Percentiles rank a stretch among this genome's conserved stretches.
These are phyloP conservation scores for Albizia julibrissin DNA, from an alignment of 306 rosid genomes.

Conservation along the genomic window DNA sequence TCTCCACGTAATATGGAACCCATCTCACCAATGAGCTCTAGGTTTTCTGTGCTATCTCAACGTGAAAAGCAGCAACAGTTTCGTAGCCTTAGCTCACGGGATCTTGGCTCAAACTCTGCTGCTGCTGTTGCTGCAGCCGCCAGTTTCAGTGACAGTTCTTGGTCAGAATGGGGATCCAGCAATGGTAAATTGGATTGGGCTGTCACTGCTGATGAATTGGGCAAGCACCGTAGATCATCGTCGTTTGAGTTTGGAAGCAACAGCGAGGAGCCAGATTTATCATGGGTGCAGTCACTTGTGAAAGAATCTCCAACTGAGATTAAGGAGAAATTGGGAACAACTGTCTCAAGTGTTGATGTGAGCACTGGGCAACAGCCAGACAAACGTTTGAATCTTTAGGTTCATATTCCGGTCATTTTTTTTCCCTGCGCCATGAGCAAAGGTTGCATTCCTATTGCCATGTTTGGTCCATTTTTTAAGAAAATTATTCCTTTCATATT, in stretches of 20 bases:
- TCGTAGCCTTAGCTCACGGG: slow-evolving; percentile 94
- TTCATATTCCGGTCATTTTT: slow-evolving; percentile 42
- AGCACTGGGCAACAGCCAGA: slow-evolving; percentile 35
- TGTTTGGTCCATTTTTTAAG: slow-evolving; percentile 36
- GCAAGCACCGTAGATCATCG: slow-evolving; percentile 78
- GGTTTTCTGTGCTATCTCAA: slow-evolving; percentile 78
- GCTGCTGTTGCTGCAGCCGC: slow-evolving; percentile 34
- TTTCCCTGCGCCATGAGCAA: slow-evolving; percentile 44
- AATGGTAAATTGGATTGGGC: slow-evolving; percentile 84
- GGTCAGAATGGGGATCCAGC: slow-evolving; percentile 90
- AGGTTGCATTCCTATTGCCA: slow-evolving; percentile 41
- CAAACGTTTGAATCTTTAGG: slow-evolving; percentile 55
- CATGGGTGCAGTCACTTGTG: slow-evolving; percentile 97
- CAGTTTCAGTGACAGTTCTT: slow-evolving; percentile 57
- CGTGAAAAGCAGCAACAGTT: slow-evolving; percentile 85
- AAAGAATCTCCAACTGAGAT: slow-evolving; percentile 84
- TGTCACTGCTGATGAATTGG: slow-evolving; percentile 63
- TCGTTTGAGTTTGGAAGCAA: slow-evolving; percentile 86
- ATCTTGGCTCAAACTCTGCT: slow-evolving; percentile 71
- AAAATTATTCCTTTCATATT: slow-evolving; percentile 38
- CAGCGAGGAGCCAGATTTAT: slow-evolving; percentile 92
- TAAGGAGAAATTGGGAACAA: slow-evolving; percentile 56
- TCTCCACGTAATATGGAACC: slow-evolving; percentile 86
- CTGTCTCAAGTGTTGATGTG: slow-evolving; percentile 40
- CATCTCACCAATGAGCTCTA: slow-evolving; percentile 76